These are phyloP conservation scores for Mycena amicta DNA, from an alignment of 768 basidiomycete species.

Conservation along the genomic window DNA sequence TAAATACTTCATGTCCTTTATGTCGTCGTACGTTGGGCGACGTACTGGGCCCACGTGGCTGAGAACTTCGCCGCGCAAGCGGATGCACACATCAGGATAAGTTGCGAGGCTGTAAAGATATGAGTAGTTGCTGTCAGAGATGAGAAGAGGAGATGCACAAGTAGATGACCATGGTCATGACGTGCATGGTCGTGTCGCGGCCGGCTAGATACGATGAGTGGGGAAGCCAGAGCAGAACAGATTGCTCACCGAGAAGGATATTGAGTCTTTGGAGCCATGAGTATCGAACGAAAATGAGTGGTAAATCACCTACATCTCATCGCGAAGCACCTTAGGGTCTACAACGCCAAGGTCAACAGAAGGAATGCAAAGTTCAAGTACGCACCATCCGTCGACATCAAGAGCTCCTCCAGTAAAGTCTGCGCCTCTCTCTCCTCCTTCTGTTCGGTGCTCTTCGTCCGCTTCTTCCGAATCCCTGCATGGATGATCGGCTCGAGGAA, in stretches of 20 bases:
- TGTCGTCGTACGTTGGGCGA: neutral
- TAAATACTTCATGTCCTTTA: neutral
- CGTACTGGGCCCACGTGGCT: neutral
- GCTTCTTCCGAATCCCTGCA: conserved; percentile 38
- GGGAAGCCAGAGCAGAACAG: neutral
- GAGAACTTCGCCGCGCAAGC: neutral
- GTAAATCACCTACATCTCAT: neutral
- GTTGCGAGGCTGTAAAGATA: conserved; percentile 8
- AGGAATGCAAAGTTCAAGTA: too few species aligned
- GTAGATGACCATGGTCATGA: conserved; percentile 8
- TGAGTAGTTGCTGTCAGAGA: neutral
- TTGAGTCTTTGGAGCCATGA: conserved; percentile 23
- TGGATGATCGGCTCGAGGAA: conserved; percentile 55
- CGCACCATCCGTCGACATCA: conserved; percentile 53
- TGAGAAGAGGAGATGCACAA: neutral
- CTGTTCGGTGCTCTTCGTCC: conserved; percentile 27
- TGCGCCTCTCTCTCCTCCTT: conserved; percentile 38
- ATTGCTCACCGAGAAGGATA: neutral
- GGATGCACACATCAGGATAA: neutral
- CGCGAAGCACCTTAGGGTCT: conserved; percentile 34
- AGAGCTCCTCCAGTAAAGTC: conserved; percentile 51
- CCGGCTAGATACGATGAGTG: neutral
- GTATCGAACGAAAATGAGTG: neutral
- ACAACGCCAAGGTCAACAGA: too few species aligned
- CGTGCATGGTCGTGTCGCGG: neutral